Base-by-base conservation (phyloP, 345 rosid species). In the Pugionium dolabratum region DNA sequence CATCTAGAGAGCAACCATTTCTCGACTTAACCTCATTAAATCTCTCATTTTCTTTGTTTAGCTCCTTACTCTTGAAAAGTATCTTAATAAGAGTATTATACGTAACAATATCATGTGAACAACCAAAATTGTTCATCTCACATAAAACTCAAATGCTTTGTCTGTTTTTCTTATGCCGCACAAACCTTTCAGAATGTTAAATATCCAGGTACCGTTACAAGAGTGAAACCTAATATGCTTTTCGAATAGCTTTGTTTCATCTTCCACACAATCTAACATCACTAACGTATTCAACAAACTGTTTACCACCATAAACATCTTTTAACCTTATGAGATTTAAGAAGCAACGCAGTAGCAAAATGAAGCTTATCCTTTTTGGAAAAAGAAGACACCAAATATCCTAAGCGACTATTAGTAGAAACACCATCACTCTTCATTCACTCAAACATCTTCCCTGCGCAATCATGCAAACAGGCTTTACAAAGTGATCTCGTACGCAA, bases 71-170 rank as follows among this genome's bases (percentile, higher is more conserved):
- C 78, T 72, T 86, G 68, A 91, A 87, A 43, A 85, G 71, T 7
- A 96, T 97, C 36, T 68, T 79, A 71, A 93, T 89, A 53, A 93
- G 80, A 31, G 90, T 87, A 57, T 90, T 90, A 67, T 86, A 93
- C 0, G 97, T 83, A 60, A 87, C 77, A 39, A 76, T 62, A 62
- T 90, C 91, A 7, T 96, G 96, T 4, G 74, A 72, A 74, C 88
- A 83, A 46, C 80, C 84, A 69, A 82, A 83, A 73, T 52, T 75
- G n/a, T 49, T 59, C 90, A 90, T 90, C 18, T 75, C 77, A 56
- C 69, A 43, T 56, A 82, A 82, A 66, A 87, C 73, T 81, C 83
- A 28, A 83, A 64, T 4, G 83, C 91, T 67, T 69, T 62, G 37
- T 82, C 83, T 0, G 79, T 79, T 62, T 76, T 83, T 33, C 82